Evolutionary conservation across 441 rosid species (phyloP).

Genomic region (Corymbia citriodora): DNA sequence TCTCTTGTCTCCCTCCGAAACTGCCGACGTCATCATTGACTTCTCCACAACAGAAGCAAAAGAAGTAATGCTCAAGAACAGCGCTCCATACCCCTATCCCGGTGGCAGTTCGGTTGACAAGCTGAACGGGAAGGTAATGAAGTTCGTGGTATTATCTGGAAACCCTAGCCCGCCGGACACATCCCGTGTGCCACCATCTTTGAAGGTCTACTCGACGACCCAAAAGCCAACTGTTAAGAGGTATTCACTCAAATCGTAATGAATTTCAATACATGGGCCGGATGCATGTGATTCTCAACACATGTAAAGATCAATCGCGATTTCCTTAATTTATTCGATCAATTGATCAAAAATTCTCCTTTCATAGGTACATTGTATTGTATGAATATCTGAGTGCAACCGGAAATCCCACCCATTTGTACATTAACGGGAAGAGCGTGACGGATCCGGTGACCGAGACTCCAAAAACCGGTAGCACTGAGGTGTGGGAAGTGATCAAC

Average conservation of each 20-base stretch:
- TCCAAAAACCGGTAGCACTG: constrained; percentile 58
- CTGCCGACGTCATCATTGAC: constrained; percentile 60
- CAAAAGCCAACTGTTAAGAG: background rate
- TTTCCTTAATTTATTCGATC: background rate
- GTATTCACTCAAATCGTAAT: background rate
- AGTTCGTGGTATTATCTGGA: constrained; percentile 36
- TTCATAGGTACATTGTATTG: constrained; percentile 51
- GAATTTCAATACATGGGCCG: constrained; percentile 1
- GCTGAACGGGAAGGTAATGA: constrained; percentile 59
- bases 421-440: constrained; percentile 54
- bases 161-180: constrained; percentile 25
- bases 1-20: constrained; percentile 75
- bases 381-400: constrained; percentile 55
- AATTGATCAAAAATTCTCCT: background rate
- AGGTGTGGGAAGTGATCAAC: constrained; percentile 87
- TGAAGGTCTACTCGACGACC: background rate
- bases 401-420: constrained; percentile 78
- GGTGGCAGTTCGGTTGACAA: constrained; percentile 56
- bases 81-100: constrained; percentile 70
- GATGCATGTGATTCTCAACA: constrained; percentile 26
- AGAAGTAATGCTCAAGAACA: constrained; percentile 45
- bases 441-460: constrained; percentile 62
- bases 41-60: constrained; percentile 50
- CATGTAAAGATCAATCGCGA: constrained; percentile 1
- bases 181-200: background rate